Evolutionary conservation across 306 rosid genomes (phyloP), one percentile per base, ranked within the genome.

Genomic region (Glycine tomentella): DNA sequence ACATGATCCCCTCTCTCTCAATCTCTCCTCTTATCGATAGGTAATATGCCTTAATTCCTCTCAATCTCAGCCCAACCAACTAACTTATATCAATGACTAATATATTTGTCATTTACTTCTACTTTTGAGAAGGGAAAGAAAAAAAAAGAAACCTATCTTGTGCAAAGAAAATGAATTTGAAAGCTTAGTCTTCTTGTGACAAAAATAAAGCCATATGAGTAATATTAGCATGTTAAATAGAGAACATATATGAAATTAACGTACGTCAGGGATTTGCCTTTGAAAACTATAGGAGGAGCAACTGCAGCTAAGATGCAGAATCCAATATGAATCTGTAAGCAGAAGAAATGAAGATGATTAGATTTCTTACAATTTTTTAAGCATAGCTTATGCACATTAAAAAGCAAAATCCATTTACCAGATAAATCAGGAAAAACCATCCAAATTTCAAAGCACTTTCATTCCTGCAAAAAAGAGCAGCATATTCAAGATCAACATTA

Each of bases 241-340:
- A 40, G 72, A 48, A 56, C 13, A 40, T 57, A 67, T 40, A 8
- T 42, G 34, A 79, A 76, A 49, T 46, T 49, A 48, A 48, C 97
- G 2, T 90, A 94, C 98, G 97, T 91, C 71, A 94, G 85, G 77
- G 98, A 94, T 87, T 94, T 92, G 74, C 98, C 98, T 84, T 82
- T 86, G 92, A 94, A 94, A 75, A 94, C 81, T 44, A 94, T 84
- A 4, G 98, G 98, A 69, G 98, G 98, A 53, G 98, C 98, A 65
- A 94, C 94, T 0, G 98, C 96, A 78, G 98, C 94, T 68, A 92
- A 81, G 80, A 94, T 91, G 87, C 97, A 91, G 88, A 94, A 94
- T 75, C 89, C 90, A 69, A 92, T 92, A 84, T 92, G 98, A 76
- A 95, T 44, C 98, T 95, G 91, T 20, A 65, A 75, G 78, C 25